phyloP scores from a whole-genome alignment of 495 filamentous ascomycete species.

The Trypethelium eluteriae region DNA sequence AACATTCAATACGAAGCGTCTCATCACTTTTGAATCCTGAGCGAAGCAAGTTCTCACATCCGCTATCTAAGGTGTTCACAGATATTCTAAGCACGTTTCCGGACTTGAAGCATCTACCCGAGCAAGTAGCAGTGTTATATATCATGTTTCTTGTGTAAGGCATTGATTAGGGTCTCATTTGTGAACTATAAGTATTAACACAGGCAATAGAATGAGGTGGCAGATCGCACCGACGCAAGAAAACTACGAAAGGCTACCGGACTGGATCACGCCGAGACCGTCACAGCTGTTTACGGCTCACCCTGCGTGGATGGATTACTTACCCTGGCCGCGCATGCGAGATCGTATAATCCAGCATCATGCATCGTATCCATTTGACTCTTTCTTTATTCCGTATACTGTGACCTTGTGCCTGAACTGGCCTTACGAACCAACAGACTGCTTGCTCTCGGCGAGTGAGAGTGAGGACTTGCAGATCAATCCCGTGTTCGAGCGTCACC shows the following conservation, averaged over 20 bases:
- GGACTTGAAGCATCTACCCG: conserved; percentile 58
- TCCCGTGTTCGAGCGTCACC: conserved; percentile 69
- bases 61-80: conserved; percentile 71
- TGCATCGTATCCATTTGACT: conserved; percentile 54
- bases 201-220: conserved; percentile 60
- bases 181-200: background rate
- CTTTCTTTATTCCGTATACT: conserved; percentile 74
- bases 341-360: conserved; percentile 49
- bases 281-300: conserved; percentile 56
- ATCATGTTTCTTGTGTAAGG: conserved; percentile 57
- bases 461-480: conserved; percentile 56
- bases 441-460: conserved; percentile 38
- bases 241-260: conserved; percentile 64
- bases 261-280: conserved; percentile 55
- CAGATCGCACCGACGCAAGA: conserved; percentile 64
- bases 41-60: conserved; percentile 53
- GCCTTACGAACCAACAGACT: conserved; percentile 54
- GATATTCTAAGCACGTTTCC: conserved; percentile 73
- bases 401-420: conserved; percentile 65
- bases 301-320: conserved; percentile 69
- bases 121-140: conserved; percentile 70
- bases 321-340: conserved; percentile 69
- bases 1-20: conserved; percentile 32
- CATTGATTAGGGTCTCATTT: background rate
- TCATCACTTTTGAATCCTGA: conserved; percentile 65